Conservation (phyloP, 2,329 filamentous ascomycete genomes). For the Pseudopyricularia cyperi region DNA sequence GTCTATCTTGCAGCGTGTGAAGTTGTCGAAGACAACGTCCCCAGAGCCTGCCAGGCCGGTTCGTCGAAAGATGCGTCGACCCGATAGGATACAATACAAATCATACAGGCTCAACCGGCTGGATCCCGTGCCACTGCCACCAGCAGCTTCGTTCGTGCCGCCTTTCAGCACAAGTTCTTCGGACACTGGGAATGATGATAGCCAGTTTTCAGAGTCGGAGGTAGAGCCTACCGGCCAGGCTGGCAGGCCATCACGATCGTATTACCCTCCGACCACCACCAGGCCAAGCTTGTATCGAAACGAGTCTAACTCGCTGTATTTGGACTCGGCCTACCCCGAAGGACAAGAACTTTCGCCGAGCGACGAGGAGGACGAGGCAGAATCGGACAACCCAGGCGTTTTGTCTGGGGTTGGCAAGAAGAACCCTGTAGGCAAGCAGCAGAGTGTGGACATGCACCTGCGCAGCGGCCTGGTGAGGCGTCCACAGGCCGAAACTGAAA, state of each 20-base stretch:
- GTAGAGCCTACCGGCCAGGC: conserved; percentile 4
- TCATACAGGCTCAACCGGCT: conserved; percentile 27
- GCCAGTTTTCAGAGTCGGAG: conserved; percentile 16
- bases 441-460: not conserved
- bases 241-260: not conserved
- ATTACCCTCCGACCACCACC: not conserved
- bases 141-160: conserved; percentile 37
- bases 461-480: not conserved
- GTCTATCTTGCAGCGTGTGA: conserved; percentile 25
- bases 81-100: conserved; percentile 27
- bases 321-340: conserved; percentile 24
- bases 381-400: not conserved
- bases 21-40: not conserved
- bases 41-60: not conserved
- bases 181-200: conserved; percentile 8
- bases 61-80: not conserved
- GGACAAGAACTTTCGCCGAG: conserved; percentile 25
- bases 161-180: conserved; percentile 27
- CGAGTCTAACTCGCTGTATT: conserved; percentile 24
- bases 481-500: not conserved
- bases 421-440: not conserved
- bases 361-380: conserved; percentile 19
- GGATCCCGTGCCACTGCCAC: conserved; percentile 34
- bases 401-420: not conserved
- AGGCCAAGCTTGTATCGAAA: not conserved